Percentiles rank a stretch among this genome's conserved stretches.
phyloP scores from a whole-genome alignment of 768 basidiomycete genomes.

The Galerina marginata region DNA sequence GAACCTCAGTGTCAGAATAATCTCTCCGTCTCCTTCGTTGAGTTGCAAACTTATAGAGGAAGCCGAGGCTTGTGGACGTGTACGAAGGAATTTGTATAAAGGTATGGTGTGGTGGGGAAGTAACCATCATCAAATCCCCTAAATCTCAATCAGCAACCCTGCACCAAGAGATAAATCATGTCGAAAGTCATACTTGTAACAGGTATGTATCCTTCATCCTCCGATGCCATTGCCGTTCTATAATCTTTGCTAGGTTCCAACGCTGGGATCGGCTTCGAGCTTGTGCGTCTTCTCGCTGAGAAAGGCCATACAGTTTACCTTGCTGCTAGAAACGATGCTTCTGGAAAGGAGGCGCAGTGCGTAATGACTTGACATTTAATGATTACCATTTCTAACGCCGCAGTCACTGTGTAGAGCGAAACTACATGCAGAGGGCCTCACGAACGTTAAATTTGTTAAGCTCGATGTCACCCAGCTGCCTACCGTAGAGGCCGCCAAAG shows the following conservation, averaged over 20 bases:
- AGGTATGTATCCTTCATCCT: constrained; percentile 26
- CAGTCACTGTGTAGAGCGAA: constrained; percentile 24
- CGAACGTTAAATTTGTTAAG: constrained; percentile 39
- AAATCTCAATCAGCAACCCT: background rate
- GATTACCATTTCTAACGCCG: background rate
- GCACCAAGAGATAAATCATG: constrained; percentile 18
- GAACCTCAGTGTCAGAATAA: too few species aligned
- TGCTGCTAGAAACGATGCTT: constrained; percentile 42
- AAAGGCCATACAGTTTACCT: constrained; percentile 51
- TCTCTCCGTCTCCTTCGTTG: background rate
- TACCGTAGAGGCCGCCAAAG: constrained; percentile 40
- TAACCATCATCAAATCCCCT: background rate
- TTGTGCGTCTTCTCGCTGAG: constrained; percentile 47
- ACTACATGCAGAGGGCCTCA: constrained; percentile 37
- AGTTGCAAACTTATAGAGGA: too few species aligned
- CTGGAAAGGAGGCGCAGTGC: constrained; percentile 47
- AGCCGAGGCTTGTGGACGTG: too few species aligned
- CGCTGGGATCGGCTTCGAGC: constrained; percentile 51
- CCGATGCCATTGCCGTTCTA: background rate
- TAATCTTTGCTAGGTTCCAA: constrained; percentile 39
- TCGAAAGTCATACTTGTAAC: constrained; percentile 47
- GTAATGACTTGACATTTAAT: constrained; percentile 10
- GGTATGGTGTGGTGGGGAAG: background rate
- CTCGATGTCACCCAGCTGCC: constrained; percentile 44
- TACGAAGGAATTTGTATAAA: background rate